Percentiles rank a stretch among this genome's conserved stretches.
These are phyloP conservation scores for Diaporthe ilicicola DNA, from an alignment of 2,329 filamentous ascomycete genomes.

Conservation along the genomic window DNA sequence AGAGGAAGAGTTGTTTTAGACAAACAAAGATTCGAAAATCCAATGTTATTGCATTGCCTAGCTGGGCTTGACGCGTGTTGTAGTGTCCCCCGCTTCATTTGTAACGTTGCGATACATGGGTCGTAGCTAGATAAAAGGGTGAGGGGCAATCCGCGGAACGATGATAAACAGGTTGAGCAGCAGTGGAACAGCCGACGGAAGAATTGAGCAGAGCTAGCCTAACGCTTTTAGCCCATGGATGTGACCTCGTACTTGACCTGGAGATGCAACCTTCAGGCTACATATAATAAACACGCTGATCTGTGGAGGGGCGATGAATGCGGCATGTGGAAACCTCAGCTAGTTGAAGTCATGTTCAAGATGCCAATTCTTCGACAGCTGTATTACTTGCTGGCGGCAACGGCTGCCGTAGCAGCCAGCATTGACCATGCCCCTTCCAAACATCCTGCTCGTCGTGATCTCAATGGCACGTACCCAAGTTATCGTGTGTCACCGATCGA, in stretches of 20 bases:
- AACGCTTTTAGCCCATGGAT: not conserved
- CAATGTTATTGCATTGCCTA: not conserved
- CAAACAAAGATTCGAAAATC: too few relatives aligned
- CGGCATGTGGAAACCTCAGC: too few relatives aligned
- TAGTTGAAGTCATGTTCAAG: not conserved
- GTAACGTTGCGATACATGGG: slow-evolving; percentile 17
- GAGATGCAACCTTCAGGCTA: not conserved
- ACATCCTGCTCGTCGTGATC: not conserved
- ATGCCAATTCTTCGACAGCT: not conserved
- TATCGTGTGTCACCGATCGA: slow-evolving; percentile 39
- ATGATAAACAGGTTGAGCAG: not conserved
- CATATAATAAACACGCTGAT: not conserved
- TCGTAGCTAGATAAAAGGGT: not conserved
- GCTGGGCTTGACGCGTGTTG: not conserved
- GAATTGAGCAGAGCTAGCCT: not conserved
- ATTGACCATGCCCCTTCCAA: not conserved
- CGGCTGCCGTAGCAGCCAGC: not conserved
- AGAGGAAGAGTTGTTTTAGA: too few relatives aligned
- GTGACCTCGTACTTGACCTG: not conserved
- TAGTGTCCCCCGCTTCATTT: not conserved
- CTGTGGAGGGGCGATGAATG: not conserved
- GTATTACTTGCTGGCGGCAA: not conserved
- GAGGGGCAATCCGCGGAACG: not conserved
- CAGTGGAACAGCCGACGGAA: not conserved
- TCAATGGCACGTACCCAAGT: slow-evolving; percentile 23